Conservation (phyloP, 306 rosid genomes). For the Medicago lupulina region DNA sequence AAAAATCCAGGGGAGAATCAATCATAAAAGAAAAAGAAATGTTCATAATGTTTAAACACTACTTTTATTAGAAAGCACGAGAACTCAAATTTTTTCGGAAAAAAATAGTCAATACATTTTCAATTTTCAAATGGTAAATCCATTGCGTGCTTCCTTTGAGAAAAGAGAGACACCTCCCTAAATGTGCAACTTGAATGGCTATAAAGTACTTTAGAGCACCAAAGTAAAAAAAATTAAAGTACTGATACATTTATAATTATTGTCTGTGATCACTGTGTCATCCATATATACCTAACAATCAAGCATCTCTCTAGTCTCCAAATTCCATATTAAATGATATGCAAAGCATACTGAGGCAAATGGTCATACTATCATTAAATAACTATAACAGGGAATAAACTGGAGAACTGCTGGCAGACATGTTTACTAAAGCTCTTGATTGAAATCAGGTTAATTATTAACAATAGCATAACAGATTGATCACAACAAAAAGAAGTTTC, state of each 20-base stretch:
- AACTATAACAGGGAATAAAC: too few species aligned
- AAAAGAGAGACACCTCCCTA: neutral
- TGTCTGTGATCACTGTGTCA: neutral
- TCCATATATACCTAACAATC: conserved; percentile 1
- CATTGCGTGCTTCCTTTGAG: conserved; percentile 12
- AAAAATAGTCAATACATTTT: neutral
- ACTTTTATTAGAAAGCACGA: conserved; percentile 7
- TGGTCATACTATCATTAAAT: too few species aligned
- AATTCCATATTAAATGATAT: conserved; percentile 2
- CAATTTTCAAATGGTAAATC: neutral
- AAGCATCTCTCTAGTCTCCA: conserved; percentile 7
- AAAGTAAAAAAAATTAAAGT: neutral
- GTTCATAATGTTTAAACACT: conserved; percentile 23
- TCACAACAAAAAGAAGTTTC: too few species aligned
- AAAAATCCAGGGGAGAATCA: conserved; percentile 23
- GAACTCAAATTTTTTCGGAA: conserved; percentile 6
- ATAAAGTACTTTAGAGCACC: conserved; percentile 24
- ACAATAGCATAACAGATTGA: too few species aligned
- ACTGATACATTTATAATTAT: neutral
- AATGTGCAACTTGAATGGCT: neutral
- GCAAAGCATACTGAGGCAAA: neutral
- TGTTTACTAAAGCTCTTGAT: neutral
- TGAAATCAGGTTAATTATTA: too few species aligned
- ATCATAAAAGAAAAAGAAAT: conserved; percentile 33
- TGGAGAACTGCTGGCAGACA: neutral